Evolutionary conservation across 2,329 filamentous ascomycete species (phyloP).

Genomic region (Ceratocystis smalleyi): DNA sequence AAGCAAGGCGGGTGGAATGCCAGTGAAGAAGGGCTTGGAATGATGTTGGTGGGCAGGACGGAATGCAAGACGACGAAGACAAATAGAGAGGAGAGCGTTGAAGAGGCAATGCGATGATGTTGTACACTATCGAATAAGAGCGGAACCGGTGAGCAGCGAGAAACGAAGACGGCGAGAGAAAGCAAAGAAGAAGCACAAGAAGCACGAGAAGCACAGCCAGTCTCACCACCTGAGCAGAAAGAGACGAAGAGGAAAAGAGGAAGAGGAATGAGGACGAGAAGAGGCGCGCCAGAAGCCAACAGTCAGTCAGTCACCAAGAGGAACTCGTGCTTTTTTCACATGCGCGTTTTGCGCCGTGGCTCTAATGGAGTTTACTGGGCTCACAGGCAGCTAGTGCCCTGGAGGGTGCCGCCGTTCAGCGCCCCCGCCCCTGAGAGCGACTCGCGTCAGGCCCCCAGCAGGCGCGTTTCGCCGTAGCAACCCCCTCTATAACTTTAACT

Average conservation of each 20-base stretch:
- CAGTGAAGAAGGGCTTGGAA: background rate
- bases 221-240: background rate
- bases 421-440: background rate
- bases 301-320: background rate
- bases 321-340: background rate
- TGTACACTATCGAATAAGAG: background rate
- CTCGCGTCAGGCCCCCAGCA: background rate
- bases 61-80: background rate
- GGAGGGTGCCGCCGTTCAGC: background rate
- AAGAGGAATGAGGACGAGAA: background rate
- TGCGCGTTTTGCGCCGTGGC: background rate
- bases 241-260: background rate
- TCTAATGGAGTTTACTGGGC: background rate
- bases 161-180: background rate
- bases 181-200: background rate
- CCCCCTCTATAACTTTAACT: constrained; percentile 2
- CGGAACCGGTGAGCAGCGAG: background rate
- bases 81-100: background rate
- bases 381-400: background rate
- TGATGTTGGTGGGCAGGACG: background rate
- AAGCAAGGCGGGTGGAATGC: background rate
- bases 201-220: background rate
- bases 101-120: background rate
- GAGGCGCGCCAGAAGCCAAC: background rate
- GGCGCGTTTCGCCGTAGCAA: background rate